Evolutionary conservation across 1,284 basidiomycete genomes (phyloP).

Genomic region (Ganoderma multipileum): DNA sequence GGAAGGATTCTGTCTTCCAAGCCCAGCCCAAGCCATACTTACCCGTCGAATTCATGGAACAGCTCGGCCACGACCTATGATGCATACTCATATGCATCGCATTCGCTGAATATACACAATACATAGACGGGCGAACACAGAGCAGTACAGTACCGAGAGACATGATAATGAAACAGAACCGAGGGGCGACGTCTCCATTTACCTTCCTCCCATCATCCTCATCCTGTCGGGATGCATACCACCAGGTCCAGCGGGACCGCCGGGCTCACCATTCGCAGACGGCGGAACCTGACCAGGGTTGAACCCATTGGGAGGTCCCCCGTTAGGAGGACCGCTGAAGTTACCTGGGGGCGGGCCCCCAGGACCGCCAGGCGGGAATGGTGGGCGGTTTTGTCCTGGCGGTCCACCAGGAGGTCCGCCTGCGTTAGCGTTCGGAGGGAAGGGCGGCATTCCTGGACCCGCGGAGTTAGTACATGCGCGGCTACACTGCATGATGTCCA

Average conservation of each 20-base stretch:
- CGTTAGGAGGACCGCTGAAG: conserved; percentile 41
- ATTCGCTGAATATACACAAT: conserved; percentile 1
- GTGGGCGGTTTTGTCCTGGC: conserved; percentile 46
- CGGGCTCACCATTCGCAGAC: conserved; percentile 35
- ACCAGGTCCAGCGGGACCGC: conserved; percentile 44
- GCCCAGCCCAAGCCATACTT: no score
- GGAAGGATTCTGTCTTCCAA: no score
- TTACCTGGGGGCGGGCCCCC: conserved; percentile 45
- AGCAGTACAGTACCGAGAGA: neutral
- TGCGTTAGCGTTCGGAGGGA: conserved; percentile 55
- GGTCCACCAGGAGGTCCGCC: conserved; percentile 42
- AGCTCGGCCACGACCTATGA: no score
- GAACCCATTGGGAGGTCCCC: conserved; percentile 43
- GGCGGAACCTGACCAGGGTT: conserved; percentile 45
- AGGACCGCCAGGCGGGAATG: conserved; percentile 57
- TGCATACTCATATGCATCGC: neutral
- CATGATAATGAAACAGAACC: neutral
- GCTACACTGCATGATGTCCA: no score
- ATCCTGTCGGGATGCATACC: conserved; percentile 89
- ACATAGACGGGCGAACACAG: neutral
- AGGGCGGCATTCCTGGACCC: conserved; percentile 53
- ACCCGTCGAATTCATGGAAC: no score
- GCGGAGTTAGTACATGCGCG: neutral
- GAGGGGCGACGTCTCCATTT: conserved; percentile 14
- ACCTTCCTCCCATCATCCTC: conserved; percentile 73